Evolutionary conservation across 1,284 basidiomycete species (phyloP), one percentile per base, ranked within the genome.

Genomic region (Papiliotrema fonsecae): DNA sequence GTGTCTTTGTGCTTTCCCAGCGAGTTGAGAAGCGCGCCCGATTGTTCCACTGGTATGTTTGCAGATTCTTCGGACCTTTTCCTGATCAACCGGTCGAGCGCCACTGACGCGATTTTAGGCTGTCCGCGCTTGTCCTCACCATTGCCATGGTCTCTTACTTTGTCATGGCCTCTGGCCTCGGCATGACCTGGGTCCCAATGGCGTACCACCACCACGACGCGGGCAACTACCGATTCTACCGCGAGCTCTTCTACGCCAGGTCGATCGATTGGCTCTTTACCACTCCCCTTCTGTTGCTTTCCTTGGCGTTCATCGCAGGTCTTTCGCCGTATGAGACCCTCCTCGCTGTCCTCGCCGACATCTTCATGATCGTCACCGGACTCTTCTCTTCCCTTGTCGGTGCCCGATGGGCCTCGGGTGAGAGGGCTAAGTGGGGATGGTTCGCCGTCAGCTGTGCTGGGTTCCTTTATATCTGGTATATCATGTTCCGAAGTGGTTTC

Each of bases 61-160:
- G n/a, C n/a, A n/a, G n/a, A n/a, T n/a, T n/a, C n/a, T n/a, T n/a
- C n/a, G n/a, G n/a, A n/a, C n/a, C n/a, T n/a, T n/a, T n/a, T n/a
- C n/a, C n/a, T n/a, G n/a, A n/a, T n/a, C n/a, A n/a, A n/a, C n/a
- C n/a, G n/a, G n/a, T n/a, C n/a, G n/a, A n/a, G n/a, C n/a, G n/a
- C n/a, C 36, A 50, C 18, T 47, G 38, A 25, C 27, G 36, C 26
- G 10, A n/a, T n/a, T n/a, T n/a, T 35, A 57, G 65, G 46, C 42
- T 70, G 32, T 64, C 65, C 26, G 62, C 60, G 18, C 46, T 64
- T 27, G 58, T 67, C 21, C 58, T 72, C 38, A 56, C 62, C 37
- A 61, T 65, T 53, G 62, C 68, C 14, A 61, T 64, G 55, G 47
- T 65, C 37, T 55, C 63, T n/a, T 70, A 72, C 60, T 50, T 70